These are phyloP conservation scores for Austroboletus niveus DNA, from an alignment of 1,284 basidiomycete genomes.

Conservation along the genomic window DNA sequence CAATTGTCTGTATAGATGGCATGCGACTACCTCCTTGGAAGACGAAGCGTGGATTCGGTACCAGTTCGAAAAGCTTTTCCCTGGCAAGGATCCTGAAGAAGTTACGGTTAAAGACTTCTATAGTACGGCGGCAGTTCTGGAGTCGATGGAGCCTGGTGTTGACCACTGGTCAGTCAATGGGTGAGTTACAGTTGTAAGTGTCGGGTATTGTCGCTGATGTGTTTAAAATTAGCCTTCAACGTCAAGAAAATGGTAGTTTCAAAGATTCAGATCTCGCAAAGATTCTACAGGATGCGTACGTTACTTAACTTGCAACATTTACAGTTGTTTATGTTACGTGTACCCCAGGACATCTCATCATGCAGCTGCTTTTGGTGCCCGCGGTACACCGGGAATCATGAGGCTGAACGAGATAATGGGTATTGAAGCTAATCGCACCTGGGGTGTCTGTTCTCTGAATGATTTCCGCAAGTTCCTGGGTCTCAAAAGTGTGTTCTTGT, in stretches of 20 bases:
- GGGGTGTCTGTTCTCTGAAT: constrained; percentile 84
- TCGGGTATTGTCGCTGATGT: neutral
- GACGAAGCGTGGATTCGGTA: constrained; percentile 68
- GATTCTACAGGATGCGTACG: constrained; percentile 67
- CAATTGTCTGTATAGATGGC: constrained; percentile 83
- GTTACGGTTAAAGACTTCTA: constrained; percentile 64
- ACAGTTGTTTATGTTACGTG: neutral
- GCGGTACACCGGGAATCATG: constrained; percentile 73
- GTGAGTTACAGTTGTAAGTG: constrained; percentile 36
- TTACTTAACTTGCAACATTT: constrained; percentile 9
- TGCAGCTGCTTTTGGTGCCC: constrained; percentile 77
- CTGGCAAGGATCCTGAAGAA: constrained; percentile 48
- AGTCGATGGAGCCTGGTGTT: constrained; percentile 44
- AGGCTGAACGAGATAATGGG: constrained; percentile 81
- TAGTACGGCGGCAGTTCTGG: constrained; percentile 39
- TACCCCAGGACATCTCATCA: constrained; percentile 61
- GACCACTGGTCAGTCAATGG: constrained; percentile 67
- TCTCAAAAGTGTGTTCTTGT: constrained; percentile 56
- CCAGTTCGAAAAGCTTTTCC: constrained; percentile 53
- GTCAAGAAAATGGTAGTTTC: constrained; percentile 62
- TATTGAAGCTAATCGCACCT: constrained; percentile 72
- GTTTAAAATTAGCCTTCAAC: constrained; percentile 45
- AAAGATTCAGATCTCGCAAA: constrained; percentile 71
- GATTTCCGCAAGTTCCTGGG: constrained; percentile 83
- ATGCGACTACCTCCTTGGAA: constrained; percentile 65